Percentiles rank a stretch among this genome's conserved stretches.
These are phyloP conservation scores for Aspergillus ellipticus DNA, from an alignment of 495 filamentous ascomycete genomes.

Conservation along the genomic window DNA sequence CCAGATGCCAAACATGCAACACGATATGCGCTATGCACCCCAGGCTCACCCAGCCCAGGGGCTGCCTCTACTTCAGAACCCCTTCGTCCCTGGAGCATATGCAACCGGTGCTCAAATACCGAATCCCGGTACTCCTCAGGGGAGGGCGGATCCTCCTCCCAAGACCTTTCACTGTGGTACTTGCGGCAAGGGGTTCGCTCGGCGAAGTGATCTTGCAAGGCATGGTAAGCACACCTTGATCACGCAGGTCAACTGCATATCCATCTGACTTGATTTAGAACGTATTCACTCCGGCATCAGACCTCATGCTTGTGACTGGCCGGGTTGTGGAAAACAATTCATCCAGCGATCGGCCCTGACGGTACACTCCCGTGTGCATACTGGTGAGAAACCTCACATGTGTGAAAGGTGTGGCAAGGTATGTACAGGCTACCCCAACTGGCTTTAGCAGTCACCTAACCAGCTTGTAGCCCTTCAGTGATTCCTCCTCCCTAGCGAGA, in stretches of 20 bases:
- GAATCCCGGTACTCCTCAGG: slow-evolving; percentile 31
- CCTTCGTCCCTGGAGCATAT: slow-evolving; percentile 43
- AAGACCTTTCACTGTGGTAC: slow-evolving; percentile 91
- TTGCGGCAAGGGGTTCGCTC: slow-evolving; percentile 88
- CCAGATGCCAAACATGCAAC: slow-evolving; percentile 44
- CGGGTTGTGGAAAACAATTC: slow-evolving; percentile 90
- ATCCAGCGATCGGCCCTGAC: slow-evolving; percentile 98
- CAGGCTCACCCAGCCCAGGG: slow-evolving; percentile 53
- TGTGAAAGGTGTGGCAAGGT: slow-evolving; percentile 98
- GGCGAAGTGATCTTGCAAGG: slow-evolving; percentile 88
- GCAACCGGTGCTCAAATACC: slow-evolving; percentile 31
- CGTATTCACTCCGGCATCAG: slow-evolving; percentile 90
- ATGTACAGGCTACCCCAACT: slow-evolving; percentile 17
- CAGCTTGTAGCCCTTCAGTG: slow-evolving; percentile 80
- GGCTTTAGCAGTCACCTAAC: background rate
- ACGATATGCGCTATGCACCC: slow-evolving; percentile 53
- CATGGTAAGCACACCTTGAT: slow-evolving; percentile 65
- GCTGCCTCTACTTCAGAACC: slow-evolving; percentile 54
- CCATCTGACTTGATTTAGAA: slow-evolving; percentile 51
- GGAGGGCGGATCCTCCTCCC: slow-evolving; percentile 51
- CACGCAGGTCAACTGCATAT: background rate
- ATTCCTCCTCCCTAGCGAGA: slow-evolving; percentile 90
- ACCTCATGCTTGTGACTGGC: slow-evolving; percentile 89
- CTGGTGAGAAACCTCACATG: slow-evolving; percentile 97
- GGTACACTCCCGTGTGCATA: slow-evolving; percentile 92